Conservation (phyloP, 2,329 filamentous ascomycete genomes). For the Alternaria consortialis region DNA sequence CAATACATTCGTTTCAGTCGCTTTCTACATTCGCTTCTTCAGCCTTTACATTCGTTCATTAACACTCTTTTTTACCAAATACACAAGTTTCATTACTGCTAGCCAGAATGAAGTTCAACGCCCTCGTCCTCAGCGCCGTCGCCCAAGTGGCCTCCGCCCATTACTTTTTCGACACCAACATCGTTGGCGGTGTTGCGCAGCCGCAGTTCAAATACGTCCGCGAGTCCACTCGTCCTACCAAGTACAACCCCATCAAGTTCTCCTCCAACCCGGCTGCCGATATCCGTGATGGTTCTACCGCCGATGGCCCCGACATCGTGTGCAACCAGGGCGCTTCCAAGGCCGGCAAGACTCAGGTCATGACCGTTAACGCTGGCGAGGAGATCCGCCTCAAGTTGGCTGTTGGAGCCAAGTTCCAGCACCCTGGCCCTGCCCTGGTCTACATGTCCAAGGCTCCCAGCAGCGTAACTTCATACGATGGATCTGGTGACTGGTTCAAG, state of each 20-base stretch:
- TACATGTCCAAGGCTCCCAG: slow-evolving; percentile 43
- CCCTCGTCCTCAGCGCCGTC: slow-evolving; percentile 9
- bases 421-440: slow-evolving; percentile 35
- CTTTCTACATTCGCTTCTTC: slow-evolving; percentile 12
- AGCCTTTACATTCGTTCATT: slow-evolving; percentile 5
- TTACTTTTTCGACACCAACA: slow-evolving; percentile 37
- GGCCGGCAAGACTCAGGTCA: slow-evolving; percentile 24
- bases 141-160: slow-evolving; percentile 32
- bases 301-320: slow-evolving; percentile 33
- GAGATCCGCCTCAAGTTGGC: slow-evolving; percentile 31
- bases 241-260: slow-evolving; percentile 40
- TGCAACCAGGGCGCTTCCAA: slow-evolving; percentile 36
- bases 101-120: slow-evolving; percentile 18
- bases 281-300: slow-evolving; percentile 31
- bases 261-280: slow-evolving; percentile 22
- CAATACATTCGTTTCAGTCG: slow-evolving; percentile 4
- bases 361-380: slow-evolving; percentile 34
- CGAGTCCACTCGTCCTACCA: slow-evolving; percentile 28
- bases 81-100: slow-evolving; percentile 11
- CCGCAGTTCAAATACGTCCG: slow-evolving; percentile 33
- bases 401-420: slow-evolving; percentile 33
- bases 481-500: slow-evolving; percentile 45
- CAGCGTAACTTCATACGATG: slow-evolving; percentile 29
- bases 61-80: not conserved
- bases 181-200: slow-evolving; percentile 20